Base-by-base conservation (phyloP, 306 rosid genomes). In the Quercus variabilis region DNA sequence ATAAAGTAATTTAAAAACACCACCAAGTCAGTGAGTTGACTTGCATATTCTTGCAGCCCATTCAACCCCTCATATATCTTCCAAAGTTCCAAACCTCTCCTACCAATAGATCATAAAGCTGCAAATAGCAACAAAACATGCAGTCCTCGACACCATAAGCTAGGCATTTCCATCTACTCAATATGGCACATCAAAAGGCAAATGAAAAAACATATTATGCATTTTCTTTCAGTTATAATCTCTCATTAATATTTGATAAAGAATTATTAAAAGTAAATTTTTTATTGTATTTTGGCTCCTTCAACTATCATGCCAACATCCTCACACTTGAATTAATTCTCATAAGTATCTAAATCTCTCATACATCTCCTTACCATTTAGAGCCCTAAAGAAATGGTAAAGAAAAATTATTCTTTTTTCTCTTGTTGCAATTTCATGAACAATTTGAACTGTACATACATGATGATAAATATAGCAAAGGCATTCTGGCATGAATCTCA, bases 401-500 rank as follows among this genome's bases (percentile, higher is more conserved):
- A 19, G 1, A 31, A 9, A 67, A 67, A 14, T 8, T 19, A 33
- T 14, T 31, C 15, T 20, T 69, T 60, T 31, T 54, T 55, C 78
- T 64, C 30, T 11, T 73, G 25, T 75, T 33, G 35, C 55, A 56
- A 55, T 17, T 38, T 52, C 59, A 77, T 21, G 71, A 38, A 65
- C 21, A 62, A 23, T 69, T 78, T 62, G 57, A 65, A 51, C 68
- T 26, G 38, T 56, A 83, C 91, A 74, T 90, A 92, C 99, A 90
- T 95, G 98, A 87, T 95, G 98, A 87, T 95, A 95, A 74, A 95
- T 92, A 81, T 86, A 95, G 88, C 99, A 95, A 80, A 95, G 99
- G 84, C 99, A 95, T 83, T 95, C 99, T 55, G 99, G 99, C 99
- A 95, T 95, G 89, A 95, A 95, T 84, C 98, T 90, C 87, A 95